A percentile compares a stretch with the other conserved stretches of the same genome.
Evolutionary conservation across 1,284 basidiomycete species (phyloP).

Genomic region (Microbotryum lychnidis-dioicae): DNA sequence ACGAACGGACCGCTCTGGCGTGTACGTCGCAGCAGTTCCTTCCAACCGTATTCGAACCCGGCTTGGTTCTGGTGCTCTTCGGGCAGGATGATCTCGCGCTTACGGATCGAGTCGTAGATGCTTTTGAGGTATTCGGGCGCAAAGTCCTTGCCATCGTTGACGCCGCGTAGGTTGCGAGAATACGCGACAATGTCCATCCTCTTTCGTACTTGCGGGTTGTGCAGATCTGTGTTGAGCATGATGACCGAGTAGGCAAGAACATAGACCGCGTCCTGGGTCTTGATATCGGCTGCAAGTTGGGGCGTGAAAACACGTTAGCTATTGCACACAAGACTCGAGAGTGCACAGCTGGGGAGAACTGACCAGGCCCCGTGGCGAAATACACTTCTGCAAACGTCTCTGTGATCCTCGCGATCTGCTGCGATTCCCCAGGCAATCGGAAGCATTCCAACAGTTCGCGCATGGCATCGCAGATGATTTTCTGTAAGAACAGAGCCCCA

Average conservation of each 20-base stretch:
- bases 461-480: slow-evolving; percentile 90
- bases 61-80: slow-evolving; percentile 95
- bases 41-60: slow-evolving; percentile 99
- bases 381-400: slow-evolving; percentile 90
- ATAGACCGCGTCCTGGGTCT: slow-evolving; percentile 85
- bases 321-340: neutral
- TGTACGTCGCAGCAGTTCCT: slow-evolving; percentile 77
- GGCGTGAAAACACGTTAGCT: slow-evolving; percentile 2
- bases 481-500: slow-evolving; percentile 47
- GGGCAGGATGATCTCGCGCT: slow-evolving; percentile 92
- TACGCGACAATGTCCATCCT: slow-evolving; percentile 96
- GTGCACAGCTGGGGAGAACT: slow-evolving; percentile 29
- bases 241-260: slow-evolving; percentile 93
- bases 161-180: slow-evolving; percentile 80
- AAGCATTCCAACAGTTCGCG: slow-evolving; percentile 89
- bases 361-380: slow-evolving; percentile 73
- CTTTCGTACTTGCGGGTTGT: slow-evolving; percentile 90
- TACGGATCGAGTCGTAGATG: slow-evolving; percentile 90
- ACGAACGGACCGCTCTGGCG: slow-evolving; percentile 72
- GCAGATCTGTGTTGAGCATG: slow-evolving; percentile 96
- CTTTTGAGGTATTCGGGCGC: slow-evolving; percentile 72
- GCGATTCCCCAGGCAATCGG: slow-evolving; percentile 87
- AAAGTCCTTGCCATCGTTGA: slow-evolving; percentile 82
- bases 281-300: slow-evolving; percentile 61
- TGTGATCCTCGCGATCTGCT: slow-evolving; percentile 89